These are phyloP conservation scores for Ceratopteris richardii DNA, from an alignment of 75 land plant genomes.

Conservation along the genomic window DNA sequence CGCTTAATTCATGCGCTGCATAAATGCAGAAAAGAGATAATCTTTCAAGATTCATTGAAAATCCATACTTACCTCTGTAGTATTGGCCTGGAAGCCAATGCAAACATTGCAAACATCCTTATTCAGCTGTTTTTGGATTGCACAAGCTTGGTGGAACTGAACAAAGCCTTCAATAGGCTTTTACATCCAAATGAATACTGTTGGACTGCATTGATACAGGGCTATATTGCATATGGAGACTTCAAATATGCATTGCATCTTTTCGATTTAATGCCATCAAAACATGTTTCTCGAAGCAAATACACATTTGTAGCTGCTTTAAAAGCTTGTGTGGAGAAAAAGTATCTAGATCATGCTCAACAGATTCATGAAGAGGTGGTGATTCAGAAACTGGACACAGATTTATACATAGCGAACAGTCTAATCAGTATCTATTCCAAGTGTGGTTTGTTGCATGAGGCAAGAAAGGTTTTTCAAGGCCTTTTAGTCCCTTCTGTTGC, in stretches of 20 bases:
- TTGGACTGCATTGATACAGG: constrained; percentile 9
- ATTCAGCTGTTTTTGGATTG: neutral
- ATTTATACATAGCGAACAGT: neutral
- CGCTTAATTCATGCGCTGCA: too few species aligned
- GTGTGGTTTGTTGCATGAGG: constrained; percentile 6
- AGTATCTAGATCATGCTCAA: neutral
- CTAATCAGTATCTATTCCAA: constrained; percentile 4
- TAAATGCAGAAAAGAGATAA: too few species aligned
- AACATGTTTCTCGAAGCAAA: neutral
- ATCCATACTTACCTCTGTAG: neutral
- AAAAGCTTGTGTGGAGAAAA: constrained; percentile 1
- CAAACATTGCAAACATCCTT: neutral
- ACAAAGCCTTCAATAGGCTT: neutral
- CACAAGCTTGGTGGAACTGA: neutral
- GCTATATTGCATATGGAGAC: constrained; percentile 6
- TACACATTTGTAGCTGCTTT: neutral
- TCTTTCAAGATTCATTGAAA: neutral
- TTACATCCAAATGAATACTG: neutral
- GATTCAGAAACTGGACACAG: neutral
- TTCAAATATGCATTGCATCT: neutral
- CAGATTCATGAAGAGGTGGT: neutral
- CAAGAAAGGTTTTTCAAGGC: constrained; percentile 5
- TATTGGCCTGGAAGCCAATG: neutral
- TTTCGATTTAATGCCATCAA: neutral
- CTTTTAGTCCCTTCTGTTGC: neutral